Conservation (phyloP, 129 eudicot genomes). For the Arctium lappa region DNA sequence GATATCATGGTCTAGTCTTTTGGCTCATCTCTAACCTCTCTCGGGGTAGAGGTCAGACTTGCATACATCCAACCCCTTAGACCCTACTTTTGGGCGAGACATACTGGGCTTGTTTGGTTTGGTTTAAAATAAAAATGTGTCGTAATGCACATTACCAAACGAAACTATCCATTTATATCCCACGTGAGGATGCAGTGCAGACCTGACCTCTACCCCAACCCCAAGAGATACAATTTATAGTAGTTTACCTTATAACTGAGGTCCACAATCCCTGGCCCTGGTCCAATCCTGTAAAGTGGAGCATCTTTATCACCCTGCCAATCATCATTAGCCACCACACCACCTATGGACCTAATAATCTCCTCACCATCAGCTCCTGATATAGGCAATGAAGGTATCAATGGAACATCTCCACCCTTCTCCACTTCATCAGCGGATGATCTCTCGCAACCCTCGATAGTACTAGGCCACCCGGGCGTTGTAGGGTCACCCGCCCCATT, state of each 20-base stretch:
- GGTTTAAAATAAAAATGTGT: no score
- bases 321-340: conserved; percentile 55
- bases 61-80: no score
- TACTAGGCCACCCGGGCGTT: conserved; percentile 87
- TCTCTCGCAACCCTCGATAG: conserved; percentile 59
- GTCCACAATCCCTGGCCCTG: conserved; percentile 70
- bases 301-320: conserved; percentile 86
- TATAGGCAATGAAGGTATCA: conserved; percentile 77
- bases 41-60: no score
- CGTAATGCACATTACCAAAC: no score
- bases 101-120: no score
- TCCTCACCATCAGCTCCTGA: conserved; percentile 77
- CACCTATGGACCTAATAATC: conserved; percentile 61
- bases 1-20: no score
- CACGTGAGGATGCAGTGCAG: background rate
- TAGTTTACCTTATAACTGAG: conserved; percentile 56
- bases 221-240: background rate
- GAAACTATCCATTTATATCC: background rate
- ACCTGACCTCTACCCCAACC: background rate
- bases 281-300: conserved; percentile 76
- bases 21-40: no score
- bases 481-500: conserved; percentile 78
- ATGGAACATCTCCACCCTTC: conserved; percentile 66
- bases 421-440: conserved; percentile 58
- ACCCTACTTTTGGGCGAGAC: no score